Conservation (phyloP, 2,329 filamentous ascomycete genomes). For the Purpureocillium takamizusanense region DNA sequence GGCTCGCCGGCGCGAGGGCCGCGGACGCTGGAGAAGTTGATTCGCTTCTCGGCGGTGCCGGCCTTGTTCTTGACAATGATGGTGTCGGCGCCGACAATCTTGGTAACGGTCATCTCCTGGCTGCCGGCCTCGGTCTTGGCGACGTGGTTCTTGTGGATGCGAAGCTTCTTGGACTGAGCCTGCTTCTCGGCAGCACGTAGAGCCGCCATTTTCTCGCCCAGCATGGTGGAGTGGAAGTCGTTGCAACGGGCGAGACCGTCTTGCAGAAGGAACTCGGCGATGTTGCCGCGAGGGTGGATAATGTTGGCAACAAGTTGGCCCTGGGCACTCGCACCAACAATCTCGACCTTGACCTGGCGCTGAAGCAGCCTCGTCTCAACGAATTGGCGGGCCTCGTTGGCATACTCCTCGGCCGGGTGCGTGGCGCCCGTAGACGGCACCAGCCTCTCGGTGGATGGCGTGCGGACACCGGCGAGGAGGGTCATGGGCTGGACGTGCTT, state of each 20-base stretch:
- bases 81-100: slow-evolving; percentile 82
- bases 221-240: slow-evolving; percentile 89
- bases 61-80: slow-evolving; percentile 78
- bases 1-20: slow-evolving; percentile 85
- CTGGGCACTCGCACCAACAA: slow-evolving; percentile 83
- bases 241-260: slow-evolving; percentile 87
- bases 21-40: slow-evolving; percentile 86
- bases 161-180: slow-evolving; percentile 67
- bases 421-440: slow-evolving; percentile 70
- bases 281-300: slow-evolving; percentile 83
- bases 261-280: slow-evolving; percentile 82
- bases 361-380: slow-evolving; percentile 82
- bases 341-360: slow-evolving; percentile 70
- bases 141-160: slow-evolving; percentile 74
- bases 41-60: slow-evolving; percentile 72
- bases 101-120: slow-evolving; percentile 73
- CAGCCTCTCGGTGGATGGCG: slow-evolving; percentile 80
- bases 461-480: slow-evolving; percentile 78
- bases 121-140: slow-evolving; percentile 58
- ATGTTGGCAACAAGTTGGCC: slow-evolving; percentile 84
- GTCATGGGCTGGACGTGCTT: slow-evolving; percentile 86
- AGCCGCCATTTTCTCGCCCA: slow-evolving; percentile 79
- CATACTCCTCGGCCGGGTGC: slow-evolving; percentile 79
- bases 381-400: slow-evolving; percentile 80
- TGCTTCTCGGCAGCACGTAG: slow-evolving; percentile 80